Percentiles rank a stretch among this genome's conserved stretches.
Evolutionary conservation across 495 filamentous ascomycete genomes (phyloP).

Genomic region (Articulospora tetracladia): DNA sequence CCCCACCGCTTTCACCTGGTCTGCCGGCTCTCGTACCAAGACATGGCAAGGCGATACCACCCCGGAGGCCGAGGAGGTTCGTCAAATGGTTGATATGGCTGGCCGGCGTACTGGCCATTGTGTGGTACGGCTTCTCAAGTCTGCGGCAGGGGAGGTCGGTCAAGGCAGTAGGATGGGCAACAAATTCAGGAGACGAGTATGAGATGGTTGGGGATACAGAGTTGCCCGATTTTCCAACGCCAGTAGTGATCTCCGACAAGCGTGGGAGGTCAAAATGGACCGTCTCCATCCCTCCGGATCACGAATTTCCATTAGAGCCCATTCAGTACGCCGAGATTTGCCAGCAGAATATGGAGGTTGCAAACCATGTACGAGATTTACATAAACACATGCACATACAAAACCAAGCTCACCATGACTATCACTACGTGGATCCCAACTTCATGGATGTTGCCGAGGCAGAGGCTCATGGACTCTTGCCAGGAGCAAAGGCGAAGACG

Average conservation of each 20-base stretch:
- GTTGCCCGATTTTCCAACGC: constrained; percentile 52
- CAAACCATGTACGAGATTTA: constrained; percentile 44
- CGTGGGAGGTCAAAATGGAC: constrained; percentile 62
- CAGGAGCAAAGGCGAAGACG: constrained; percentile 25
- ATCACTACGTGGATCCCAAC: constrained; percentile 55
- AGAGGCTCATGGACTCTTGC: constrained; percentile 50
- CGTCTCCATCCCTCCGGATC: constrained; percentile 57
- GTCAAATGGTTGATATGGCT: constrained; percentile 42
- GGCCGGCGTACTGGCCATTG: constrained; percentile 31
- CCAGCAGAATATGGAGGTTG: constrained; percentile 48
- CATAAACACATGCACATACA: constrained; percentile 34
- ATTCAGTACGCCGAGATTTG: constrained; percentile 60
- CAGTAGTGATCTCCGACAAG: constrained; percentile 54
- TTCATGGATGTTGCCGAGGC: constrained; percentile 68
- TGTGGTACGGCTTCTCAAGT: constrained; percentile 29
- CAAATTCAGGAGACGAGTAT: constrained; percentile 32
- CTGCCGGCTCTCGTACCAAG: constrained; percentile 62
- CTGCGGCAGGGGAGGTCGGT: constrained; percentile 18
- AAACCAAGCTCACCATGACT: constrained; percentile 39
- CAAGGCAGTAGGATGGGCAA: constrained; percentile 29
- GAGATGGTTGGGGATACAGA: constrained; percentile 48
- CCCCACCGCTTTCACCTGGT: constrained; percentile 55
- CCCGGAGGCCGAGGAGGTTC: constrained; percentile 42
- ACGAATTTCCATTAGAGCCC: constrained; percentile 54
- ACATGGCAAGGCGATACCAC: constrained; percentile 45